Evolutionary conservation across 2,329 filamentous ascomycete species (phyloP), one percentile per base, ranked within the genome.

Genomic region (Gliomastix tumulicola): DNA sequence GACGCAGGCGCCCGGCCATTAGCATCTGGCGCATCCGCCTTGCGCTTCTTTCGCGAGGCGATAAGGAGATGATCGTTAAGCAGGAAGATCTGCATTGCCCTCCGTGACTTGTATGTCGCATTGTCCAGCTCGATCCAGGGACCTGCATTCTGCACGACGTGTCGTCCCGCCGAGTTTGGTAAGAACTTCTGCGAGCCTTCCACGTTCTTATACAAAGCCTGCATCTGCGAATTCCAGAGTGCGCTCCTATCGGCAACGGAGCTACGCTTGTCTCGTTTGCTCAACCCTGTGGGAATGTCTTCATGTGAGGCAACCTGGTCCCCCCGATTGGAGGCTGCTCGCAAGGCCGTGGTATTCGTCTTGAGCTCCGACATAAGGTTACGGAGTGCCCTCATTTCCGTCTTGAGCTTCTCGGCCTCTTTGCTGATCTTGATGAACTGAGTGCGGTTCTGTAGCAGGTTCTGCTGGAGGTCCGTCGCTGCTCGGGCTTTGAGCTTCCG

Each of bases 351-450:
- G 2, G 80, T 84, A 41, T 88, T 88, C 7, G 78, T 73, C 50
- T 88, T 97, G 39, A 98, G 73, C 46, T 98, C 92, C 3, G 88
- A 82, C 83, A 98, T 96, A 36, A 97, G 72, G 45, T 87, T 87
- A 31, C 86, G 79, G 21, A 98, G 74, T 7, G 86, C 86, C 36
- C 87, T 79, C 92, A 98, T 97, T 59, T 98, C 92, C 38, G 79
- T 79, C 63, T 97, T 97, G 40, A 98, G 77, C 65, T 95, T 96
- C 62, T 98, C 92, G 3, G 94, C 92, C 65, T 98, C 92, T 62
- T 97, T 96, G 57, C 89, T 96, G 60, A 98, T 97, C 62, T 94
- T 94, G 69, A 98, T 97, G 55, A 98, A 98, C 53, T 97, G 92
- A 0, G 88, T 94, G 34, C 92, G 81, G 60, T 98, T 98, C 59